Conservation (phyloP, 805 yeast genomes). For the Kregervanrija pseudodelftensis region DNA sequence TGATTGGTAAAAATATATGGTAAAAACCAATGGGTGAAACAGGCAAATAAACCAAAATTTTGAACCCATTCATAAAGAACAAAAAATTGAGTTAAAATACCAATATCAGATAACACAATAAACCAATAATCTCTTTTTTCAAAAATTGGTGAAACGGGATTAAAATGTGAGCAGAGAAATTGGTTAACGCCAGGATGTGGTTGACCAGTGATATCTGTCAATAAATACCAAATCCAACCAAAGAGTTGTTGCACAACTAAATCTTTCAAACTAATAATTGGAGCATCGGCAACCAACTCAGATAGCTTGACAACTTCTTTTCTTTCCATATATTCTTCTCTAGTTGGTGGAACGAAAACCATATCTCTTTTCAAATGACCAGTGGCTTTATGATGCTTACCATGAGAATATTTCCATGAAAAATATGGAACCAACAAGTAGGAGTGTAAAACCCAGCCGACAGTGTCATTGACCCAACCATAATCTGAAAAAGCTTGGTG, state of each 20-base stretch:
- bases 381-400: slow-evolving; percentile 87
- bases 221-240: slow-evolving; percentile 67
- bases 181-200: slow-evolving; percentile 38
- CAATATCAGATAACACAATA: slow-evolving; percentile 67
- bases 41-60: slow-evolving; percentile 54
- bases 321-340: slow-evolving; percentile 41
- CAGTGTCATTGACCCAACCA: slow-evolving; percentile 64
- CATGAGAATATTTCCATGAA: slow-evolving; percentile 79
- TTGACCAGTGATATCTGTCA: slow-evolving; percentile 74
- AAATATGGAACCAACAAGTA: slow-evolving; percentile 76
- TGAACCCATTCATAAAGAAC: slow-evolving; percentile 55
- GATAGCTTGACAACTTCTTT: slow-evolving; percentile 28
- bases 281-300: slow-evolving; percentile 69
- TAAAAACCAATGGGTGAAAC: slow-evolving; percentile 61
- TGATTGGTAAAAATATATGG: slow-evolving; percentile 82
- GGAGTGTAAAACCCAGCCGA: slow-evolving; percentile 81
- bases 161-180: slow-evolving; percentile 57
- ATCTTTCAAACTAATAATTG: slow-evolving; percentile 50
- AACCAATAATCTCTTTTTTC: slow-evolving; percentile 68
- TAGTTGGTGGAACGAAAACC: slow-evolving; percentile 74
- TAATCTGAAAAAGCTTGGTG: slow-evolving; percentile 79
- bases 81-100: slow-evolving; percentile 46
- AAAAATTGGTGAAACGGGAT: slow-evolving; percentile 67
- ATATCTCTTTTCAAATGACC: slow-evolving; percentile 78
- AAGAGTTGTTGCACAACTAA: slow-evolving; percentile 64